Percentiles rank a stretch among this genome's conserved stretches.
Conservation (phyloP, 495 filamentous ascomycete species). For the Entonaema liquescens region DNA sequence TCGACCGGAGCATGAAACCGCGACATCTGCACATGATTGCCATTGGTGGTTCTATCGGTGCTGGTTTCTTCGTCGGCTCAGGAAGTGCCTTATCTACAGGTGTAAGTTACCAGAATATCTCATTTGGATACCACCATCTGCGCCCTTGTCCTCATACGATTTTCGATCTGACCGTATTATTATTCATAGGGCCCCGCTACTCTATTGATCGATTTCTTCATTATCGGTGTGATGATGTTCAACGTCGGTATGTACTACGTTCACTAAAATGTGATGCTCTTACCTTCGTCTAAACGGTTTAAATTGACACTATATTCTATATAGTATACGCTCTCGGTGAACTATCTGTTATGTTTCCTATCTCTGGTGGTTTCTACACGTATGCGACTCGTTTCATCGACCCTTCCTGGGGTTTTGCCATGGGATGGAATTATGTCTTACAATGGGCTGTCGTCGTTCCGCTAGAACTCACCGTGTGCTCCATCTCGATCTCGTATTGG, state of each 20-base stretch:
- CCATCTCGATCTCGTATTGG: conserved; percentile 67
- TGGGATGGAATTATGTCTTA: conserved; percentile 82
- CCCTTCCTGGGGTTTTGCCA: conserved; percentile 84
- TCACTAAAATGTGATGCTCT: not conserved
- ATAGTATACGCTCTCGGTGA: conserved; percentile 75
- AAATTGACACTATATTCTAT: conserved; percentile 15
- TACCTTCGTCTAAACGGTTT: not conserved
- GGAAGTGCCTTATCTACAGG: conserved; percentile 56
- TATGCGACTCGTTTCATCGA: conserved; percentile 80
- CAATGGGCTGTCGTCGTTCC: conserved; percentile 69
- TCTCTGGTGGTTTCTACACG: conserved; percentile 66
- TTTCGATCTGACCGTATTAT: conserved; percentile 4
- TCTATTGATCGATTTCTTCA: conserved; percentile 63
- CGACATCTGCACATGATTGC: conserved; percentile 81
- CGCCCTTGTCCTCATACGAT: not conserved
- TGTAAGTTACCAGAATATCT: conserved; percentile 36
- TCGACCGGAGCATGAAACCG: conserved; percentile 69
- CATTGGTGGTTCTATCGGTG: conserved; percentile 76
- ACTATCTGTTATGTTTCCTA: conserved; percentile 75
- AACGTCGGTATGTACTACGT: conserved; percentile 51
- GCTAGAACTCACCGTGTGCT: conserved; percentile 63
- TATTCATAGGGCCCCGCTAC: conserved; percentile 54
- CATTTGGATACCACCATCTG: not conserved
- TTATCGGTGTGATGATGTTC: conserved; percentile 65
- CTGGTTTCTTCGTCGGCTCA: conserved; percentile 67